Percentiles rank a stretch among this genome's conserved stretches.
phyloP scores from a whole-genome alignment of 169 alveolate genomes.

The Eimeria falciformis region DNA sequence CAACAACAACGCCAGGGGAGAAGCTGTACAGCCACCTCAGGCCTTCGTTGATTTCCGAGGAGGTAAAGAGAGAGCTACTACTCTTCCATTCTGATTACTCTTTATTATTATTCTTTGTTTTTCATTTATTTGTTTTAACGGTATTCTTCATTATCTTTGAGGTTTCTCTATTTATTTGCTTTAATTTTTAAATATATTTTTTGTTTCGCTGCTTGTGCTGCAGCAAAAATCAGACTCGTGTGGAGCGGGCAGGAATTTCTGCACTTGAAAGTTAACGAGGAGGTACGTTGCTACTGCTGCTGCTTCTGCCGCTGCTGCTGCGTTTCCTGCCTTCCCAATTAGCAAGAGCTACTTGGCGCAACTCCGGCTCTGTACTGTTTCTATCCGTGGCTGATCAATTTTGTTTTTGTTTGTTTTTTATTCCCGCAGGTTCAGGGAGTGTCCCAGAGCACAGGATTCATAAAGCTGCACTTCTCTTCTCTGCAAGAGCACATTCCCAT shows the following conservation, averaged over 20 bases:
- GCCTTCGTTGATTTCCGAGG: slow-evolving; percentile 33
- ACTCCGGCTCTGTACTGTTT: no score
- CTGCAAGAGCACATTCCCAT: slow-evolving; percentile 30
- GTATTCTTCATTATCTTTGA: neutral
- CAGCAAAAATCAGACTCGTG: neutral
- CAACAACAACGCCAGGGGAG: neutral
- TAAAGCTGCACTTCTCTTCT: slow-evolving; percentile 21
- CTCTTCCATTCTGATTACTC: neutral
- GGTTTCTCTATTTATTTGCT: neutral
- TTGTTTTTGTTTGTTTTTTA: no score
- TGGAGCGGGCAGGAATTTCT: slow-evolving; percentile 48
- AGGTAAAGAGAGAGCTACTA: neutral
- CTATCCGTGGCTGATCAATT: no score
- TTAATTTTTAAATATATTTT: no score
- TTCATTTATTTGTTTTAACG: neutral
- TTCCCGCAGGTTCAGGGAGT: slow-evolving; percentile 9
- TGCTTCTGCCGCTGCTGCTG: neutral
- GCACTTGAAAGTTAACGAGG: slow-evolving; percentile 13
- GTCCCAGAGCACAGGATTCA: neutral
- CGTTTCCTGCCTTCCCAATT: neutral
- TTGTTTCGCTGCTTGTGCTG: neutral
- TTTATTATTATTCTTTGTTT: neutral
- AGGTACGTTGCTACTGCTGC: slow-evolving; percentile 46
- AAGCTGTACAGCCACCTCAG: slow-evolving; percentile 28
- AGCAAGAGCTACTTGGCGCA: neutral